Percentiles rank a stretch among this genome's conserved stretches.
Conservation (phyloP, 202 grass and related monocot species). For the Dendrocalamus latiflorus region DNA sequence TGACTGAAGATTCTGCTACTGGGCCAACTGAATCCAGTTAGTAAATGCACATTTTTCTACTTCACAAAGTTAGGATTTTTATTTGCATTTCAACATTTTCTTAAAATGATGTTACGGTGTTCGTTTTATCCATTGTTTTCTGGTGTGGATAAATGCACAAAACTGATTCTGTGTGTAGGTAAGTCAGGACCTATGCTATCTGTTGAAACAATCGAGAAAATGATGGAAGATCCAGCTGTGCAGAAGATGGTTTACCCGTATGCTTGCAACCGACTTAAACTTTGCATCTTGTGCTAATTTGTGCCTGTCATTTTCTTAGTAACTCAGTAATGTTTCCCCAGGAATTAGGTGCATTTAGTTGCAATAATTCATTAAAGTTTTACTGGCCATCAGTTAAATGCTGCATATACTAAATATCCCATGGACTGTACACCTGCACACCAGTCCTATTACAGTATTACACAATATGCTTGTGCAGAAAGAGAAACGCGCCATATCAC, state of each 20-base stretch:
- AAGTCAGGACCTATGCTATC: conserved; percentile 46
- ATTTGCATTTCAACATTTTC: neutral
- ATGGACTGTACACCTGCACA: neutral
- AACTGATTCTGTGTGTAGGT: conserved; percentile 43
- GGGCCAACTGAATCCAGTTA: conserved; percentile 64
- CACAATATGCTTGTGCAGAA: neutral
- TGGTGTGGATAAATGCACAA: neutral
- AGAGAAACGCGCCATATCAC: neutral
- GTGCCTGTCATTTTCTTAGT: neutral
- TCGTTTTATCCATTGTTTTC: neutral
- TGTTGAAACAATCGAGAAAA: no score
- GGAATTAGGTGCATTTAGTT: conserved; percentile 1
- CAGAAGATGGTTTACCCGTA: conserved; percentile 99
- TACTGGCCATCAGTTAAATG: neutral
- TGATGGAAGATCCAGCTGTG: conserved; percentile 98
- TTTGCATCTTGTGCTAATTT: neutral
- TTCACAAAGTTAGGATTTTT: neutral
- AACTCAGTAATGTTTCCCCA: neutral
- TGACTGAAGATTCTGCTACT: conserved; percentile 39
- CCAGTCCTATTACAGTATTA: neutral
- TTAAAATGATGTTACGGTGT: conserved; percentile 2
- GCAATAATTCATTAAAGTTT: neutral
- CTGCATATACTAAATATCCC: neutral
- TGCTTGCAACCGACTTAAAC: conserved; percentile 24
- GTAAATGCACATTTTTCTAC: conserved; percentile 13